phyloP scores from a whole-genome alignment of 306 rosid species.

The Coriaria nepalensis region DNA sequence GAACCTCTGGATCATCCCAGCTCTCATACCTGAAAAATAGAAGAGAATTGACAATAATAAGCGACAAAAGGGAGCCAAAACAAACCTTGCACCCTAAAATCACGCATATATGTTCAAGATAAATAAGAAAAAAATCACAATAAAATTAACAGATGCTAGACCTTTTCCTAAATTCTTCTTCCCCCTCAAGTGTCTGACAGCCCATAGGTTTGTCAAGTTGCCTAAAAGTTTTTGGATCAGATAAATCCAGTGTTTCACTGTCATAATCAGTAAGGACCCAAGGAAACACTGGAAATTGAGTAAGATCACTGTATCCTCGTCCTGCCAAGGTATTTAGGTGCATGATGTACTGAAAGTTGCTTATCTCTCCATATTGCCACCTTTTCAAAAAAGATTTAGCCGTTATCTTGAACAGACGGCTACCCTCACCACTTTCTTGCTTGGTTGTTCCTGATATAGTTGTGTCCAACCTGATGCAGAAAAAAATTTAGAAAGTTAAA shows the following conservation, averaged over 20 bases:
- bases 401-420: constrained; percentile 78
- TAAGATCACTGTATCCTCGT: constrained; percentile 98
- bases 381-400: constrained; percentile 96
- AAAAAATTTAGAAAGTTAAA: constrained; percentile 9
- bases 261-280: constrained; percentile 98
- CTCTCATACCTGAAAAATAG: constrained; percentile 57
- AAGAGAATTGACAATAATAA: constrained; percentile 4
- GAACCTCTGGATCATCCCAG: constrained; percentile 99
- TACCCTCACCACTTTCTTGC: constrained; percentile 89
- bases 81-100: not conserved
- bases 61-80: constrained; percentile 4
- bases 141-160: constrained; percentile 16
- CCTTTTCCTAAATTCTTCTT: constrained; percentile 93
- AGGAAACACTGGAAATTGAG: constrained; percentile 98
- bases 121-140: constrained; percentile 5
- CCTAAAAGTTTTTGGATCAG: constrained; percentile 76
- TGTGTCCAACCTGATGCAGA: constrained; percentile 78
- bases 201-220: constrained; percentile 91
- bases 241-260: constrained; percentile 67
- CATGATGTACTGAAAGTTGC: constrained; percentile 99
- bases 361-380: constrained; percentile 98
- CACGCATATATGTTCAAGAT: not conserved
- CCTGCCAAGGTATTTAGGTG: constrained; percentile 99
- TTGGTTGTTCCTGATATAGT: constrained; percentile 93
- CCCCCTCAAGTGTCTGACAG: constrained; percentile 98